phyloP scores from a whole-genome alignment of 2,329 filamentous ascomycete species.

The Aspergillus alliaceus region DNA sequence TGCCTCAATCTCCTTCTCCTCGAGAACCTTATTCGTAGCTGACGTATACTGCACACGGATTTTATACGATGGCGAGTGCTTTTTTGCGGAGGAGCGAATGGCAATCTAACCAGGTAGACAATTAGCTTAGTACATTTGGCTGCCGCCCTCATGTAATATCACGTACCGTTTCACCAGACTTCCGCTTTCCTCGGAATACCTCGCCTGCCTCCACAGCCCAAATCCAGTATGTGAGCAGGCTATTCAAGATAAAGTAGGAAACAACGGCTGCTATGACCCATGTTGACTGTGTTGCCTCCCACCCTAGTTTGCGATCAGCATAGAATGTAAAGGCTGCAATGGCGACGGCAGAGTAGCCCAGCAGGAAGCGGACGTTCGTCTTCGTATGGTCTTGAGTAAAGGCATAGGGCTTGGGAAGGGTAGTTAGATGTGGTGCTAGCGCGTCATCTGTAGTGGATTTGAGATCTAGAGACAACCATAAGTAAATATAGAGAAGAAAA shows the following conservation, averaged over 20 bases:
- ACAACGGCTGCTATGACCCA: slow-evolving; percentile 79
- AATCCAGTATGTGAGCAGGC: slow-evolving; percentile 78
- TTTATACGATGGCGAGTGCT: slow-evolving; percentile 79
- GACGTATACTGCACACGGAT: slow-evolving; percentile 59
- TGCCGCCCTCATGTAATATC: background rate
- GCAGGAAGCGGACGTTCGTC: slow-evolving; percentile 75
- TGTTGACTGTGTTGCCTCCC: slow-evolving; percentile 73
- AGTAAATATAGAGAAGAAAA: background rate
- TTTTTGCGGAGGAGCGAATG: slow-evolving; percentile 71
- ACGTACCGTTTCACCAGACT: slow-evolving; percentile 64
- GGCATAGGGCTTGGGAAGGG: slow-evolving; percentile 59
- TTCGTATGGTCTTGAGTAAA: slow-evolving; percentile 81
- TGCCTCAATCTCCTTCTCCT: slow-evolving; percentile 53
- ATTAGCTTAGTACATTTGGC: slow-evolving; percentile 4
- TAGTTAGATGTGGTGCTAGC: slow-evolving; percentile 88
- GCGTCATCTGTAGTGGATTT: slow-evolving; percentile 97
- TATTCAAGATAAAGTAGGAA: slow-evolving; percentile 77
- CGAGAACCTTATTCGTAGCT: slow-evolving; percentile 37
- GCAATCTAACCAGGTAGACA: slow-evolving; percentile 57
- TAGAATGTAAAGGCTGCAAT: slow-evolving; percentile 82
- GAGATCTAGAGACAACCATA: slow-evolving; percentile 63
- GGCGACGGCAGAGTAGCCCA: slow-evolving; percentile 80
- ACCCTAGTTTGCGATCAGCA: slow-evolving; percentile 89
- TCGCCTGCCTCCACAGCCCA: slow-evolving; percentile 77
- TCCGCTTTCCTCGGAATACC: slow-evolving; percentile 74